Conservation (phyloP, 352 stramenopile genomes). For the Blastocystis sp. region DNA sequence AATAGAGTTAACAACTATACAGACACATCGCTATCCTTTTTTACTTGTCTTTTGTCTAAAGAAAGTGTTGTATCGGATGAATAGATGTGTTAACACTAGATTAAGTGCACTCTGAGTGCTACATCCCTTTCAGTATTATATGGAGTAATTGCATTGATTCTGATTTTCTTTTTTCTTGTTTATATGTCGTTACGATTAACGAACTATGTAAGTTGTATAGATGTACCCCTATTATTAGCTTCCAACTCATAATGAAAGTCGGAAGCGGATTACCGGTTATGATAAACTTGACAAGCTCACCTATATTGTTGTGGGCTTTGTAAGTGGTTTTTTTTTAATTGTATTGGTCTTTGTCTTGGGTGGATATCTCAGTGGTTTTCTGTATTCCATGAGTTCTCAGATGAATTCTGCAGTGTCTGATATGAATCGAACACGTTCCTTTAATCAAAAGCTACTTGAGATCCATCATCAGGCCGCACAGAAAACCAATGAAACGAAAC, state of each 20-base stretch:
- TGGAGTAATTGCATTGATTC: neutral
- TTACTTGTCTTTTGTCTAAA: neutral
- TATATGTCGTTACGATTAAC: neutral
- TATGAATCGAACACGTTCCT: too few relatives aligned
- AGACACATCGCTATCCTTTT: neutral
- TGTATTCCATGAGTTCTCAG: neutral
- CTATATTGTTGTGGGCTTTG: neutral
- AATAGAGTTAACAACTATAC: neutral
- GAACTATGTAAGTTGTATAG: neutral
- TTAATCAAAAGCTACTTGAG: too few relatives aligned
- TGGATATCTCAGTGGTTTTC: neutral
- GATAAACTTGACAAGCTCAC: conserved; percentile 15
- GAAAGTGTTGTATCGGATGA: neutral
- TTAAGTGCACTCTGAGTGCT: neutral
- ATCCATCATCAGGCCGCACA: too few relatives aligned
- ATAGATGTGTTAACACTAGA: neutral
- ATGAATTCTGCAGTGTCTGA: too few relatives aligned
- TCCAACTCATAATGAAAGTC: neutral
- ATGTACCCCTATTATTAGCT: neutral
- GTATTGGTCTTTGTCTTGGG: neutral
- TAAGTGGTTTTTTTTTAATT: neutral
- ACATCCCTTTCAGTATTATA: neutral
- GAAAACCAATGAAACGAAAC: too few relatives aligned
- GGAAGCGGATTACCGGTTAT: conserved; percentile 8
- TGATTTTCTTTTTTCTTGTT: neutral